These are phyloP conservation scores for Flaveria ramosissima DNA, from an alignment of 129 eudicot genomes.

Conservation along the genomic window DNA sequence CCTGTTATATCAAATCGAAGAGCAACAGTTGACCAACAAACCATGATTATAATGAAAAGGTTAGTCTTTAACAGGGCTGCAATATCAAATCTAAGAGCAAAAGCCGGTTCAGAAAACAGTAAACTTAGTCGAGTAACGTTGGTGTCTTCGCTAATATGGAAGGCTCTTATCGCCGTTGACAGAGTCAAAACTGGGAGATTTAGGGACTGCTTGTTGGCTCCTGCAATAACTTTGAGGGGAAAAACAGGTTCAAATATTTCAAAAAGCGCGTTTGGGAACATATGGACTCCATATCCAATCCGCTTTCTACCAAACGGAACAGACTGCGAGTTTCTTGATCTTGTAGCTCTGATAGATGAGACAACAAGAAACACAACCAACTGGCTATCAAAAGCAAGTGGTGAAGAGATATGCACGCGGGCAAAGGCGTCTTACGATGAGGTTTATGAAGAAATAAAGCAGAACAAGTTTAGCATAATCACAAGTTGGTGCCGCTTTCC, in stretches of 20 bases:
- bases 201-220: slow-evolving; percentile 24
- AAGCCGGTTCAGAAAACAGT: neutral
- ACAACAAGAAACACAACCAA: slow-evolving; percentile 26
- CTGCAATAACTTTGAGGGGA: slow-evolving; percentile 34
- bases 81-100: slow-evolving; percentile 33
- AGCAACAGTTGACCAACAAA: neutral
- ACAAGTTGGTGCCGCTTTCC: slow-evolving; percentile 40
- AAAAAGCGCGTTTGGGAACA: slow-evolving; percentile 31
- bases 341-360: slow-evolving; percentile 25
- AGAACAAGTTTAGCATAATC: slow-evolving; percentile 26
- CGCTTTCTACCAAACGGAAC: slow-evolving; percentile 9
- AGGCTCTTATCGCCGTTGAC: slow-evolving; percentile 25
- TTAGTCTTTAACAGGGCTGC: slow-evolving; percentile 19
- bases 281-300: slow-evolving; percentile 31
- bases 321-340: slow-evolving; percentile 7
- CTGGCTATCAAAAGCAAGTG: slow-evolving; percentile 17
- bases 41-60: slow-evolving; percentile 14
- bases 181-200: slow-evolving; percentile 21
- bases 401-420: slow-evolving; percentile 31
- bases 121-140: slow-evolving; percentile 34
- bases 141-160: slow-evolving; percentile 35
- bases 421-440: slow-evolving; percentile 17
- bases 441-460: slow-evolving; percentile 29
- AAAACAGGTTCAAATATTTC: slow-evolving; percentile 19
- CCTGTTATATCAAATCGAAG: neutral